Evolutionary conservation across 2,329 filamentous ascomycete genomes (phyloP).

Genomic region (Ophiocordyceps polyrhachis-furcata): DNA sequence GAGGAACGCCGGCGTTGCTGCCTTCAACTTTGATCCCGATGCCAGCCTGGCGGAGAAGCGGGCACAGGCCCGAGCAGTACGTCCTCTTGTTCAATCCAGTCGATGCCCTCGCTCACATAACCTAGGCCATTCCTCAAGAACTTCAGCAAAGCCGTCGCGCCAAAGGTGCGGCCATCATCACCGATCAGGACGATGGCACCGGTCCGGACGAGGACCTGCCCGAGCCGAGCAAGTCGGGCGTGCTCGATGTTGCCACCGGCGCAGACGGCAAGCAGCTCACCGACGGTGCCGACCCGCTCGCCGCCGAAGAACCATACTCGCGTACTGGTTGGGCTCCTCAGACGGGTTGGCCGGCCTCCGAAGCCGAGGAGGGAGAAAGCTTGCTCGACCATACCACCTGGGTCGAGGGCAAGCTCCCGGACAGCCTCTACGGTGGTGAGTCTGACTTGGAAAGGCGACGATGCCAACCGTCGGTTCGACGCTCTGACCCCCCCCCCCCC

Average conservation of each 20-base stretch:
- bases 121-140: constrained; percentile 19
- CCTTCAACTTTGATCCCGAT: constrained; percentile 75
- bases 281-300: constrained; percentile 32
- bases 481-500: constrained; percentile 1
- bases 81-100: constrained; percentile 14
- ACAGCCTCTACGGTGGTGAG: constrained; percentile 76
- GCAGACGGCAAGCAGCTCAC: constrained; percentile 26
- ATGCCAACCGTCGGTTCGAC: not conserved
- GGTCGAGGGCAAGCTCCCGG: constrained; percentile 66
- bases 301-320: constrained; percentile 26
- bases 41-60: constrained; percentile 70
- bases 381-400: constrained; percentile 77
- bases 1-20: constrained; percentile 57
- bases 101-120: constrained; percentile 1
- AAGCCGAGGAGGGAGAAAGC: constrained; percentile 40
- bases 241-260: constrained; percentile 34
- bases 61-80: constrained; percentile 57
- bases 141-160: constrained; percentile 18
- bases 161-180: constrained; percentile 52
- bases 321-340: constrained; percentile 74
- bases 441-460: not conserved
- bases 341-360: constrained; percentile 52
- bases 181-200: constrained; percentile 59
- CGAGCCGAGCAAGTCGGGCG: constrained; percentile 50
- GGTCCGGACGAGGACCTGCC: constrained; percentile 60